phyloP scores from a whole-genome alignment of 2,329 filamentous ascomycete genomes.

The Xylariaceae sp. region DNA sequence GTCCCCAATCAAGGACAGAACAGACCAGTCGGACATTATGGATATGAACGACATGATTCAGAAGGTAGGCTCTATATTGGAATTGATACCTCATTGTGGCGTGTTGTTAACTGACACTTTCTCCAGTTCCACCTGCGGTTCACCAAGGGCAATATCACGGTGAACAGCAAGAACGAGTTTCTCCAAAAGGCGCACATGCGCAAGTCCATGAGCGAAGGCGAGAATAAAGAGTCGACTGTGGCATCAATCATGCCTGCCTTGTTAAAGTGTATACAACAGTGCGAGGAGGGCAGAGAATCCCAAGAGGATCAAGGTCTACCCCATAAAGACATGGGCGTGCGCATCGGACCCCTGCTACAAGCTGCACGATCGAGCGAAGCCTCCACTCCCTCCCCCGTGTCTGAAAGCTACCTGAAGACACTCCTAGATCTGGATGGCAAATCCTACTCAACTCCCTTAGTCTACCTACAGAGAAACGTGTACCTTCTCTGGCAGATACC shows the following conservation, averaged over 20 bases:
- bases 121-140: constrained; percentile 75
- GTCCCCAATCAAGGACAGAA: constrained; percentile 47
- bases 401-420: constrained; percentile 17
- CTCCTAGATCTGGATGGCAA: constrained; percentile 22
- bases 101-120: background rate
- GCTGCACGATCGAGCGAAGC: background rate
- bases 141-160: constrained; percentile 82
- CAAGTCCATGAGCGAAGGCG: constrained; percentile 6
- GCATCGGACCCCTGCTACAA: constrained; percentile 15
- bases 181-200: constrained; percentile 50
- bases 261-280: constrained; percentile 11
- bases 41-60: constrained; percentile 64
- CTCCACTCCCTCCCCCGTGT: constrained; percentile 1
- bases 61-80: constrained; percentile 45
- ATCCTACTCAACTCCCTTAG: constrained; percentile 8
- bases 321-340: constrained; percentile 8
- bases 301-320: background rate
- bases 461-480: constrained; percentile 21
- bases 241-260: constrained; percentile 14
- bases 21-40: constrained; percentile 60
- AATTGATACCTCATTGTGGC: background rate
- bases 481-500: constrained; percentile 29
- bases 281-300: constrained; percentile 13
- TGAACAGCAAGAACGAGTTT: constrained; percentile 74
- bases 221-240: constrained; percentile 1